Evolutionary conservation across 306 rosid species (phyloP).

Genomic region (Prosopis cineraria): DNA sequence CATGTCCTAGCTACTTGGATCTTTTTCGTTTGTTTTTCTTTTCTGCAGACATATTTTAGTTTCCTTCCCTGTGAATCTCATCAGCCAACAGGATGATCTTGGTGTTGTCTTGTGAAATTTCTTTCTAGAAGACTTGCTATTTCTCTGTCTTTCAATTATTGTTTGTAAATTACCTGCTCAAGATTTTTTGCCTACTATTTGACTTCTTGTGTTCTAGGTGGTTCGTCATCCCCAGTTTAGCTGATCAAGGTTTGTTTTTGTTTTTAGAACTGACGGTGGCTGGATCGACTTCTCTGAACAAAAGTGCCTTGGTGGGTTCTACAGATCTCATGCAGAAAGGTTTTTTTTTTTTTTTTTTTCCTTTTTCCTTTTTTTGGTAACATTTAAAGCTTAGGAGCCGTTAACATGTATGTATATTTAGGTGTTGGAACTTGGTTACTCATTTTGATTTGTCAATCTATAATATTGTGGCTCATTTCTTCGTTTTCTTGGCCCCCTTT

Average conservation of each 20-base stretch:
- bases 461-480: conserved; percentile 29
- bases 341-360: too few relatives aligned
- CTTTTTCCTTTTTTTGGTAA: too few relatives aligned
- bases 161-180: conserved; percentile 8
- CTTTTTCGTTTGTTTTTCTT: conserved; percentile 3
- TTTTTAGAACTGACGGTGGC: conserved; percentile 76
- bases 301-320: conserved; percentile 75
- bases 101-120: not conserved
- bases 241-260: conserved; percentile 74
- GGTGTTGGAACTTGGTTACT: conserved; percentile 23
- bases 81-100: not conserved
- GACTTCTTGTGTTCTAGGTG: conserved; percentile 57
- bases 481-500: not conserved
- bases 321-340: conserved; percentile 64
- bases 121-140: not conserved
- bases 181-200: conserved; percentile 19
- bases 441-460: conserved; percentile 8
- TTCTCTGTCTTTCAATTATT: not conserved
- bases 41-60: not conserved
- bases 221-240: conserved; percentile 81
- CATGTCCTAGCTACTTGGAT: not conserved
- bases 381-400: conserved; percentile 78
- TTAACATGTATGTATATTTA: conserved; percentile 34
- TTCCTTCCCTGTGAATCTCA: not conserved
- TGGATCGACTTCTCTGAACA: conserved; percentile 91